Evolutionary conservation across 2,329 filamentous ascomycete species (phyloP), one percentile per base, ranked within the genome.

Genomic region (Aureobasidium melanogenum): DNA sequence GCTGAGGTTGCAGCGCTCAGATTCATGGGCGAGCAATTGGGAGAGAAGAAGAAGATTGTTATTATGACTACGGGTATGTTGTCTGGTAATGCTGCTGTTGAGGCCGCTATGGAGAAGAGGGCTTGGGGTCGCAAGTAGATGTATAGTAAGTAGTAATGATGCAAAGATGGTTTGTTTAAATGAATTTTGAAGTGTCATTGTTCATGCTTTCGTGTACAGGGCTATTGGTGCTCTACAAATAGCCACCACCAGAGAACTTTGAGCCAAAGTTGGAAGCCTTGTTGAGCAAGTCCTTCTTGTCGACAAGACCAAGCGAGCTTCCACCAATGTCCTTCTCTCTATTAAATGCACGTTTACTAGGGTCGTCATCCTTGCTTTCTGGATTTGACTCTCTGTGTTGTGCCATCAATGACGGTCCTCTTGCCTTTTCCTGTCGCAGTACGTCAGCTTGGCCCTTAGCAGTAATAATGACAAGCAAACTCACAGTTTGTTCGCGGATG

Each of bases 41-140:
- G 61, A 14, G 62, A 63, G 15, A 60, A 60, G 67, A 86, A 89
- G 72, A 89, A 89, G 70, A 88, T 99, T 67, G 80, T 99, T 52
- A 92, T 99, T 70, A 95, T 90, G 73, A 93, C 94, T 54, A 99
- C 94, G 17, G 89, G 89, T 59, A 87, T 99, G 44, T 85, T 97
- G 63, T 96, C 85, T 76, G 94, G 95, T 30, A 89, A 93, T 73
- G 85, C 87, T 50, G 71, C 70, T 36, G 62, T 72, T 30, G 71
- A 73, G 66, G 60, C 63, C 10, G 91, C 88, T 61, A 87, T 93
- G 67, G 90, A 94, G 78, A 88, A 81, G 70, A 80, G 78, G 50
- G 62, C 57, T 28, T 76, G 76, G 63, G 64, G 63, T n/a, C 62
- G 38, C 19, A 57, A 28, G 54, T 57, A 57, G 19, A 24, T 47